Evolutionary conservation across 805 yeast species (phyloP).

Genomic region (Candida chauliodis): DNA sequence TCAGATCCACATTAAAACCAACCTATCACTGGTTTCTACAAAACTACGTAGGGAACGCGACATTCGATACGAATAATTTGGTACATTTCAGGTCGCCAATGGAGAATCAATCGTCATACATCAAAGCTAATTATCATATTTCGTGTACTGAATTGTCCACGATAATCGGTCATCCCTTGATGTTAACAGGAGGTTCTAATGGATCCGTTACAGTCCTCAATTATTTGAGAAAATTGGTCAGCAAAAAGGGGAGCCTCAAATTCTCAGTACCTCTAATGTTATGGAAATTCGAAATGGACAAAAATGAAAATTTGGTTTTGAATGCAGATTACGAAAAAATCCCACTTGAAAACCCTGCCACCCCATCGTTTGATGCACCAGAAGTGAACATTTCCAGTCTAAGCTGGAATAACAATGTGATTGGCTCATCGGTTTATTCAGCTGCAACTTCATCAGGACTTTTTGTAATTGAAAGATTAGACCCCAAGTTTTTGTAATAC

Average conservation of each 20-base stretch:
- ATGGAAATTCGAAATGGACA: slow-evolving; percentile 23
- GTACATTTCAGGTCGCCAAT: slow-evolving; percentile 1
- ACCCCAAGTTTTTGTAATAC: slow-evolving; percentile 13
- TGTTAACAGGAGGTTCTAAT: slow-evolving; percentile 28
- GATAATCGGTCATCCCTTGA: slow-evolving; percentile 35
- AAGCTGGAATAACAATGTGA: slow-evolving; percentile 55
- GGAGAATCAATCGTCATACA: neutral
- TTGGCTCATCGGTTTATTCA: slow-evolving; percentile 46
- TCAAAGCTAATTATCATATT: slow-evolving; percentile 27
- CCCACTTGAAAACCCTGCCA: slow-evolving; percentile 26
- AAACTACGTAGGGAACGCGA: slow-evolving; percentile 22
- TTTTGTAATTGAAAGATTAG: slow-evolving; percentile 42
- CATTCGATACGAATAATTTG: slow-evolving; percentile 20
- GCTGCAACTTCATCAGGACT: slow-evolving; percentile 52
- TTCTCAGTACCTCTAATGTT: slow-evolving; percentile 39
- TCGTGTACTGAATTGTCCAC: slow-evolving; percentile 27
- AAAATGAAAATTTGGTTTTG: slow-evolving; percentile 5
- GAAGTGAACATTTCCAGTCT: slow-evolving; percentile 46
- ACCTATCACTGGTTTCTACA: slow-evolving; percentile 25
- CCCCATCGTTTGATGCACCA: slow-evolving; percentile 42
- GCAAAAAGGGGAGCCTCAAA: slow-evolving; percentile 30
- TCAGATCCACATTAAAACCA: slow-evolving; percentile 25
- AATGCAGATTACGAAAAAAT: slow-evolving; percentile 26
- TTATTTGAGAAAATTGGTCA: slow-evolving; percentile 34
- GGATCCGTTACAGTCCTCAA: slow-evolving; percentile 38